Evolutionary conservation across 192 early-diverging fungal genomes (phyloP), one percentile per base, ranked within the genome.

Genomic region (Physocladia obscura): DNA sequence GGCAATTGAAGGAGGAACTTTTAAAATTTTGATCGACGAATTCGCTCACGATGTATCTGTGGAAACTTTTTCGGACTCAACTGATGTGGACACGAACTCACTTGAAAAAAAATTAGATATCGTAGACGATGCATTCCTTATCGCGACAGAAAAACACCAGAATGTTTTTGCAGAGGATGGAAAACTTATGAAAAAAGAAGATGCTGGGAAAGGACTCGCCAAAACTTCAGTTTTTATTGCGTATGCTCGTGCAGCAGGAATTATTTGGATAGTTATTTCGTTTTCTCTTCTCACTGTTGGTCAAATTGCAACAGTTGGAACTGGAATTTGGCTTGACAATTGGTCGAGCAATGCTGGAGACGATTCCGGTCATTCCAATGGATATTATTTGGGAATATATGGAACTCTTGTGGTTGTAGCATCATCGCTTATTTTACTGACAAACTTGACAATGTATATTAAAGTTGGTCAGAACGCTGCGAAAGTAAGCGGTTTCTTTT

Each of bases 201-300:
- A 90, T 51, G 84, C 82, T 58, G 88, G 82, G 37, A 82, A 88
- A 62, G 93, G 93, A 30, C 82, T 78, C 2, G 91, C 93, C 13
- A 77, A 84, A 57, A 81, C 84, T 71, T 67, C 73, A 15, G 89
- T 89, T 0, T 95, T 94, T 62, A 67, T 73, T 50, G 81, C 85
- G 0, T 95, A 94, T 64, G 74, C 82, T 40, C 80, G 84, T 36
- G 88, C 91, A 0, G 91, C 89, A 32, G 90, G 89, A 0, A 40
- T 74, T 37, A 39, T 57, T 19, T 80, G 81, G 39, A 78, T 89
- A 2, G 38, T 62, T 8, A 15, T 84, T 13, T 89, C 86, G 57
- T 49, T 82, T 4, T 0, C 77, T 3, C 80, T 86, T 15, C 74
- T 71, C 3, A 21, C 62, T 0, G 4, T 26, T n/a, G 52, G 56